Evolutionary conservation across 805 yeast genomes (phyloP), one percentile per base, ranked within the genome.

Genomic region (Hagleromyces aurorensis): DNA sequence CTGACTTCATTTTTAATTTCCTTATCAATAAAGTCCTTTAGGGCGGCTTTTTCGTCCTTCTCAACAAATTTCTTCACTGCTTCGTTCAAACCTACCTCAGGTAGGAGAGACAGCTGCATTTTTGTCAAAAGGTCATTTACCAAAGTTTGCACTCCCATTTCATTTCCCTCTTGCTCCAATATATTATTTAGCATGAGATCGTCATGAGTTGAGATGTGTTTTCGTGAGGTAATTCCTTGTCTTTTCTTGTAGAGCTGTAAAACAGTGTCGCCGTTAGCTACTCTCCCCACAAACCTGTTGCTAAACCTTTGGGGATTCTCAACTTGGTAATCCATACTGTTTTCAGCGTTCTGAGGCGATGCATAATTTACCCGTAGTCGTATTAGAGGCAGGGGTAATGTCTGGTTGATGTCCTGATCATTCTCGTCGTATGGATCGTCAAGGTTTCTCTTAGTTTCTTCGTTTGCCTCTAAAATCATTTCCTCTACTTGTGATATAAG

Each of bases 251-350:
- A 72, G 50, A 81, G 80, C 26, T 74, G 76, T 3, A 89, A 71
- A 6, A 87, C 83, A 45, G 86, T 93, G 46, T 83, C 78, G n/a
- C 78, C 74, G 52, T 91, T 91, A 4, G 97, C 98, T 2, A 89
- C 91, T 38, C 66, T 67, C 0, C 95, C 96, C 5, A 82, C 94
- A 63, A 89, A 91, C 46, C 84, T 63, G 48, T 87, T 85, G 10
- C 96, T 84, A 40, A 91, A 84, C 39, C 96, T 61, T 30, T 93
- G 65, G 0, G 94, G 82, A 48, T 87, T 89, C 47, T 87, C 97
- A 11, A 91, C 85, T 43, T 86, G 95, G 47, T 72, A 89, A 4
- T 87, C 94, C 4, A 55, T 36, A 16, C 29, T 36, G 2, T 46
- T 37, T 11, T 39, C 37, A 2, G 32, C 36, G 25, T 36, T 41